phyloP scores from a whole-genome alignment of 345 rosid genomes.

The Hevea brasiliensis region DNA sequence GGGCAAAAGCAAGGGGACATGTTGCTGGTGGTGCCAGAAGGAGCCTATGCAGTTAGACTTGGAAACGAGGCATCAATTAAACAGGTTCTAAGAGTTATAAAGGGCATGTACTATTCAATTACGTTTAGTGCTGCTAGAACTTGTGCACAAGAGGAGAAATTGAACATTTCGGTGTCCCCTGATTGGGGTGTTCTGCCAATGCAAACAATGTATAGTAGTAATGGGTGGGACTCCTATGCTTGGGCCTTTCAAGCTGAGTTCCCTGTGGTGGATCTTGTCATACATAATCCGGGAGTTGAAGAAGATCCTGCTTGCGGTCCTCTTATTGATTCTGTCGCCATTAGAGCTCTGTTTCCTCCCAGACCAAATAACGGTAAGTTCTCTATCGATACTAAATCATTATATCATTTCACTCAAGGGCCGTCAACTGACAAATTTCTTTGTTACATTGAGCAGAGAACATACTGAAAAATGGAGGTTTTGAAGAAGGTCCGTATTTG shows the following conservation, averaged over 20 bases:
- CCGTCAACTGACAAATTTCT: background rate
- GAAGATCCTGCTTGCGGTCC: constrained; percentile 49
- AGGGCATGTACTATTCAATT: constrained; percentile 33
- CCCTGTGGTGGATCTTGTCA: constrained; percentile 13
- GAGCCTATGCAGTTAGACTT: constrained; percentile 27
- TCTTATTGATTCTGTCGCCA: constrained; percentile 32
- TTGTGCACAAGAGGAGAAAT: constrained; percentile 32
- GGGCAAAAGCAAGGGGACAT: constrained; percentile 41
- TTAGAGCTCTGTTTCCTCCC: constrained; percentile 31
- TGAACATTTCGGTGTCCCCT: constrained; percentile 29
- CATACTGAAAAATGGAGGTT: constrained; percentile 46
- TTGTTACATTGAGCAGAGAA: constrained; percentile 26
- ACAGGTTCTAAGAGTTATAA: constrained; percentile 14
- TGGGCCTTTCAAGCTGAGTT: constrained; percentile 35
- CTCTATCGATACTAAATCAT: no score
- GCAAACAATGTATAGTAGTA: constrained; percentile 40
- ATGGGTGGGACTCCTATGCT: constrained; percentile 43
- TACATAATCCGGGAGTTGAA: constrained; percentile 44
- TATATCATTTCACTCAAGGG: no score
- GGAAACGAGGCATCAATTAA: constrained; percentile 39
- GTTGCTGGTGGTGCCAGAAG: constrained; percentile 35
- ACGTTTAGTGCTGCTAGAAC: constrained; percentile 39
- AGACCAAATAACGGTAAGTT: constrained; percentile 32
- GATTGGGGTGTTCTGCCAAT: constrained; percentile 40
- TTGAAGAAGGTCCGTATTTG: constrained; percentile 53